phyloP scores from a whole-genome alignment of 768 basidiomycete genomes.

The Sarcodon aspratus region DNA sequence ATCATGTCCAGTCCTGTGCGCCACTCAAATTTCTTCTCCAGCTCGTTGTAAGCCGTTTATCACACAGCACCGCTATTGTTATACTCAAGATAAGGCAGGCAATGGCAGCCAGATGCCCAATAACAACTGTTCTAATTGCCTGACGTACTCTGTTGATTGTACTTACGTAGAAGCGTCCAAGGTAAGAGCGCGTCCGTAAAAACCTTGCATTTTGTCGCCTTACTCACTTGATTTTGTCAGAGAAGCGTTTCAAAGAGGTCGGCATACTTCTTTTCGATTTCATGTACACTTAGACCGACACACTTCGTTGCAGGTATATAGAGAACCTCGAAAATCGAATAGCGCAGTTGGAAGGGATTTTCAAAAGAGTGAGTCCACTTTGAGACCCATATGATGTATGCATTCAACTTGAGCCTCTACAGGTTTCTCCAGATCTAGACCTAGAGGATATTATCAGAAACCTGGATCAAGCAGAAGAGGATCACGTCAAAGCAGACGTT shows the following conservation, averaged over 20 bases:
- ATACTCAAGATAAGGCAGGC: neutral
- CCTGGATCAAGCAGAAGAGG: neutral
- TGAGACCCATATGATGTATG: neutral
- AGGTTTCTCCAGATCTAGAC: neutral
- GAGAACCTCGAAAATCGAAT: slow-evolving; percentile 16
- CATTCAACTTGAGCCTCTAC: neutral
- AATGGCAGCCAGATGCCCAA: slow-evolving; percentile 19
- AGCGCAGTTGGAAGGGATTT: slow-evolving; percentile 15
- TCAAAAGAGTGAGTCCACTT: slow-evolving; percentile 10
- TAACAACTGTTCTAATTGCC: slow-evolving; percentile 16
- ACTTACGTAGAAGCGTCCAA: slow-evolving; percentile 17
- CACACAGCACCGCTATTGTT: neutral
- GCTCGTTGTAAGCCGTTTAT: neutral
- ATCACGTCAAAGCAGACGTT: neutral
- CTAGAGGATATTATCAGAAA: neutral
- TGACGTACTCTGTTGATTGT: slow-evolving; percentile 11
- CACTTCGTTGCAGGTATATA: slow-evolving; percentile 3
- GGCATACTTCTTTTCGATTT: neutral
- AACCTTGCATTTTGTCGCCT: neutral
- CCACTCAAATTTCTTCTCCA: neutral
- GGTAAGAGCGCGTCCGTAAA: slow-evolving; percentile 1
- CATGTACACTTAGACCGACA: neutral
- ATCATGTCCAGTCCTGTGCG: neutral
- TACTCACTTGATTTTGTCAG: neutral
- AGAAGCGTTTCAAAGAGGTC: neutral